These are phyloP conservation scores for Yarrowia phangngaensis DNA, from an alignment of 805 yeast species.

Conservation along the genomic window DNA sequence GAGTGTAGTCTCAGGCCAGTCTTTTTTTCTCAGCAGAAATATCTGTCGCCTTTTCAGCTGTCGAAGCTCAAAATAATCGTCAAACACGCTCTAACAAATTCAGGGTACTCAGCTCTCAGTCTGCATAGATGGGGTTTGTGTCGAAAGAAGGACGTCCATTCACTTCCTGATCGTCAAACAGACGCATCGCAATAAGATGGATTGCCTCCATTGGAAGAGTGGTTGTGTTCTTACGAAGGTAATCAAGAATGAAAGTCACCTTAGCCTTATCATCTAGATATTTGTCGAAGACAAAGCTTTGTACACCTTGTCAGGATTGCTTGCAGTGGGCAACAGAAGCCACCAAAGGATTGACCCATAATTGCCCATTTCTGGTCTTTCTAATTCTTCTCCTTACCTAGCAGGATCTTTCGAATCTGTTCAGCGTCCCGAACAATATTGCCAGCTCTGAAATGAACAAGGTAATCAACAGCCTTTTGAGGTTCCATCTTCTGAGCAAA, in stretches of 20 bases:
- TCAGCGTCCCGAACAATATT: conserved; percentile 46
- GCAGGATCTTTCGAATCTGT: conserved; percentile 42
- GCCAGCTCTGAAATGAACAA: conserved; percentile 52
- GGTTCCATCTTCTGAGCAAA: conserved; percentile 39
- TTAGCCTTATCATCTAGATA: conserved; percentile 47
- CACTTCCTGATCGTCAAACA: conserved; percentile 42
- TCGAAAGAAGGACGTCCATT: conserved; percentile 48
- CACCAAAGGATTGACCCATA: conserved; percentile 56
- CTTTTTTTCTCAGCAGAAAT: conserved; percentile 33
- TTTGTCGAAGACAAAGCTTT: conserved; percentile 47
- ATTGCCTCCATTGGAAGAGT: conserved; percentile 50
- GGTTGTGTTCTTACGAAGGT: conserved; percentile 31
- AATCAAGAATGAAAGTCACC: conserved; percentile 37
- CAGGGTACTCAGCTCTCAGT: not conserved
- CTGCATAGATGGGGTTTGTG: conserved; percentile 51
- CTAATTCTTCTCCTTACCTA: no score
- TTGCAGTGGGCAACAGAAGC: conserved; percentile 48
- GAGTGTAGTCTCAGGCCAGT: conserved; percentile 41
- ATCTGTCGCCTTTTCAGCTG: conserved; percentile 44
- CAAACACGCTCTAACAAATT: conserved; percentile 43
- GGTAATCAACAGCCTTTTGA: conserved; percentile 42
- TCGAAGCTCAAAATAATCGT: conserved; percentile 47
- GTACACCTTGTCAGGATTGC: conserved; percentile 49
- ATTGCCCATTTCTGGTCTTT: conserved; percentile 48
- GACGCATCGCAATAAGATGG: conserved; percentile 46